Base-by-base conservation (phyloP, 2,329 filamentous ascomycete genomes). In the Penicillium sp. region DNA sequence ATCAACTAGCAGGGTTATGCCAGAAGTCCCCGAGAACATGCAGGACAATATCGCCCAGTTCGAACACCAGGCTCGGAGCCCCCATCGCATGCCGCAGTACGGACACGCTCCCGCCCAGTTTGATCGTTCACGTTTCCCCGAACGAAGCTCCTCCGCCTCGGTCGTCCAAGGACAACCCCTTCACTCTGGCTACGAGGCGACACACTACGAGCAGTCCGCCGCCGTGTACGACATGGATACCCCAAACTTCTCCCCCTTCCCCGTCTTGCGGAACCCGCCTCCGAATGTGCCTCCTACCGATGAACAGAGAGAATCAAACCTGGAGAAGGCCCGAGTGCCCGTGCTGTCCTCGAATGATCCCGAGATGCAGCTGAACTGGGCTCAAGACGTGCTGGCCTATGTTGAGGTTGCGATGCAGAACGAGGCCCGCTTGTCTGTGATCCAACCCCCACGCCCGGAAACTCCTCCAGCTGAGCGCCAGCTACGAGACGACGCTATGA, bases 301-400 rank as follows among this genome's bases (percentile, higher is more conserved):
- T 77, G 93, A 97, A 69, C 92, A 97, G 74, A 93, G 96, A 78
- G 95, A 97, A 77, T 88, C 90, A 31, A 93, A 92, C 53, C 80
- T 99, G 57, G 95, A 96, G 81, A 90, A 89, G 74, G 92, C 93
- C 38, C 88, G 94, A 60, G 81, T 91, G 64, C 86, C 91, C 62
- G 94, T 98, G 41, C 84, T 99, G 66, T 92, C 93, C 73, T 97
- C 93, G 51, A 96, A 96, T 72, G 93, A 99, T 75, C 92, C 96
- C 53, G 90, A 96, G 69, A 96, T 96, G 88, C 95, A 99, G 81
- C 85, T 99, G 71, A 92, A 92, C 64, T 99, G 95, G 95, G 94
- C 95, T 46, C 91, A 96, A 73, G 95, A 98, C 78, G 90, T 93
- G 49, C 84, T 99, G 62, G 88, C 89, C 57, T 97, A 93, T 83